Percentiles rank a stretch among this genome's conserved stretches.
These are phyloP conservation scores for Cladophialophora carrionii DNA, from an alignment of 2,329 filamentous ascomycete species.

Conservation along the genomic window DNA sequence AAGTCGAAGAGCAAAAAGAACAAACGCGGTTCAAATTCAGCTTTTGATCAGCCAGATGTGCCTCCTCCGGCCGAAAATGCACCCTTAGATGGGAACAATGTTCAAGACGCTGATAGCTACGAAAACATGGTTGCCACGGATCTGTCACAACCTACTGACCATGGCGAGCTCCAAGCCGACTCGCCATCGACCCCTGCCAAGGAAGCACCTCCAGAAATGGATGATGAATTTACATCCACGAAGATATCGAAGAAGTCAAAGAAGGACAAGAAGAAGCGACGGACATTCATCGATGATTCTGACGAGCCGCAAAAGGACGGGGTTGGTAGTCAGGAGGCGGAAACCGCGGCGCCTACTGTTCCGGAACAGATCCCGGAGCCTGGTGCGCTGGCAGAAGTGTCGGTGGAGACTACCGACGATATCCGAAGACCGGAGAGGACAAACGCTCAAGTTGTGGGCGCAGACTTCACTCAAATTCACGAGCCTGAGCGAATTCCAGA, in stretches of 20 bases:
- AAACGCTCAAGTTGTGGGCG: not conserved
- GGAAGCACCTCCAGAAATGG: constrained; percentile 9
- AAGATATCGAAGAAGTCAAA: constrained; percentile 39
- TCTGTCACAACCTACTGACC: not conserved
- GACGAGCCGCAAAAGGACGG: not conserved
- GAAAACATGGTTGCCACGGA: not conserved
- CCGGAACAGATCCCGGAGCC: not conserved
- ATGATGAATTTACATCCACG: constrained; percentile 8
- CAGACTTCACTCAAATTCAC: not conserved
- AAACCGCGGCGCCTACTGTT: not conserved
- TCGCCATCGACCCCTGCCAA: not conserved
- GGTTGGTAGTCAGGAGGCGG: not conserved
- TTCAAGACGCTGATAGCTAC: not conserved
- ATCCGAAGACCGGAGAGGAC: not conserved
- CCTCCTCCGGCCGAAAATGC: constrained; percentile 1
- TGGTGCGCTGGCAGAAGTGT: not conserved
- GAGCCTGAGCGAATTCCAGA: not conserved
- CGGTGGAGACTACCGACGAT: not conserved
- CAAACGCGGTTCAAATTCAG: constrained; percentile 24
- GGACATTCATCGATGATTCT: constrained; percentile 9
- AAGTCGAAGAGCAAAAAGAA: constrained; percentile 36
- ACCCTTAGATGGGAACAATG: not conserved
- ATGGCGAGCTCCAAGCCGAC: not conserved
- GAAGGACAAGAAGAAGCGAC: constrained; percentile 35
- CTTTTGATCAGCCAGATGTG: constrained; percentile 18